phyloP scores from a whole-genome alignment of 306 rosid genomes.

The Trifolium repens region DNA sequence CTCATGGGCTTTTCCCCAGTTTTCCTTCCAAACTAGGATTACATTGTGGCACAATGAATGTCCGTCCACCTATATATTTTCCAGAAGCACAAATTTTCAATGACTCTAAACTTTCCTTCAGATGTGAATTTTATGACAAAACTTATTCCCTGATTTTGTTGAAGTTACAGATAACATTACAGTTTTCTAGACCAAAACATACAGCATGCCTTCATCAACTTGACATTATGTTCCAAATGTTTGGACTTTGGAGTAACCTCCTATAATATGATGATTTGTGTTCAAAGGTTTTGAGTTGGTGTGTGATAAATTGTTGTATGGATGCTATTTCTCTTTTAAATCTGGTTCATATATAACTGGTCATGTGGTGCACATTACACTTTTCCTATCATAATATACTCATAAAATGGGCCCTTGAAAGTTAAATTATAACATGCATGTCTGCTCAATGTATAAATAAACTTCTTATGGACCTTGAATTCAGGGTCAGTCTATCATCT shows the following conservation, averaged over 20 bases:
- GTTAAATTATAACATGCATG: background rate
- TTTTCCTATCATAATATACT: conserved; percentile 5
- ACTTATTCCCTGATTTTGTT: background rate
- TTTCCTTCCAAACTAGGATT: conserved; percentile 18
- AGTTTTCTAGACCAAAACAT: conserved; percentile 1
- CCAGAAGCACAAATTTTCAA: background rate
- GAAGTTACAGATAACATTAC: background rate
- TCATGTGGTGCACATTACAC: conserved; percentile 10
- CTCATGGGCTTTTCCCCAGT: background rate
- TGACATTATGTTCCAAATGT: conserved; percentile 25
- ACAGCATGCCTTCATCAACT: conserved; percentile 4
- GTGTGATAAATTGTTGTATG: background rate
- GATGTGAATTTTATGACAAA: conserved; percentile 7
- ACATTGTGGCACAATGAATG: conserved; percentile 11
- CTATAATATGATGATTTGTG: conserved; percentile 21
- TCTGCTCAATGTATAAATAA: conserved; percentile 11
- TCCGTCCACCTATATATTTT: background rate
- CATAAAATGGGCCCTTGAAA: conserved; percentile 1
- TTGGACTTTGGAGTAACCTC: conserved; percentile 17
- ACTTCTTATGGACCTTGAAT: conserved; percentile 15
- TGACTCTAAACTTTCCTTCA: background rate
- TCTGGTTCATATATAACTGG: conserved; percentile 1
- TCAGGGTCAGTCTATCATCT: conserved; percentile 23
- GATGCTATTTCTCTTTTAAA: too few species aligned
- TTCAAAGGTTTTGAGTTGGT: conserved; percentile 12